Evolutionary conservation across 1,139 yeast species (phyloP).

Genomic region (Yamadazyma buinensis): DNA sequence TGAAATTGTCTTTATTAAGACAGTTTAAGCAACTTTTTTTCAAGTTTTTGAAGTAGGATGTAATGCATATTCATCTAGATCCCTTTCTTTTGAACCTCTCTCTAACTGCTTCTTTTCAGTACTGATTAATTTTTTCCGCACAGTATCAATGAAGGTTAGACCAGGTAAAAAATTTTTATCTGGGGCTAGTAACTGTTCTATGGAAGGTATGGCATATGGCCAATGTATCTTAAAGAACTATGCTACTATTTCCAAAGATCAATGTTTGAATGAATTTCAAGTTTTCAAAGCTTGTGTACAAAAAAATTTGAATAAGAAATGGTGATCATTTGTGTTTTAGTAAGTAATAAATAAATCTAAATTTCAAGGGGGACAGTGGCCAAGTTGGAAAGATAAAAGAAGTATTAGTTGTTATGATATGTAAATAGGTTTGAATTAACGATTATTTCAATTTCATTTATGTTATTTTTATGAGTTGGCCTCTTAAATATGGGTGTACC

Average conservation of each 20-base stretch:
- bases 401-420: too few species aligned
- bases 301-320: constrained; percentile 15
- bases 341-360: too few species aligned
- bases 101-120: not conserved
- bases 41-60: not conserved
- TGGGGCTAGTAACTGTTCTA: constrained; percentile 36
- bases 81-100: not conserved
- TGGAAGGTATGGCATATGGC: constrained; percentile 53
- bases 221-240: constrained; percentile 57
- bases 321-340: constrained; percentile 12
- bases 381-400: too few species aligned
- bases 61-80: not conserved
- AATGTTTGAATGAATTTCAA: constrained; percentile 56
- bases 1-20: not conserved
- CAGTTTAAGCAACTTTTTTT: not conserved
- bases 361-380: too few species aligned
- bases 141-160: constrained; percentile 21
- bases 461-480: too few species aligned
- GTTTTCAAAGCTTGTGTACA: constrained; percentile 56
- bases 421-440: too few species aligned
- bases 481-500: too few species aligned
- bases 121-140: too few species aligned
- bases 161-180: constrained; percentile 38
- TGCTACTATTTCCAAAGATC: constrained; percentile 50
- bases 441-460: too few species aligned